Evolutionary conservation across 1,284 basidiomycete species (phyloP).

Genomic region (Puccinia novopanici): DNA sequence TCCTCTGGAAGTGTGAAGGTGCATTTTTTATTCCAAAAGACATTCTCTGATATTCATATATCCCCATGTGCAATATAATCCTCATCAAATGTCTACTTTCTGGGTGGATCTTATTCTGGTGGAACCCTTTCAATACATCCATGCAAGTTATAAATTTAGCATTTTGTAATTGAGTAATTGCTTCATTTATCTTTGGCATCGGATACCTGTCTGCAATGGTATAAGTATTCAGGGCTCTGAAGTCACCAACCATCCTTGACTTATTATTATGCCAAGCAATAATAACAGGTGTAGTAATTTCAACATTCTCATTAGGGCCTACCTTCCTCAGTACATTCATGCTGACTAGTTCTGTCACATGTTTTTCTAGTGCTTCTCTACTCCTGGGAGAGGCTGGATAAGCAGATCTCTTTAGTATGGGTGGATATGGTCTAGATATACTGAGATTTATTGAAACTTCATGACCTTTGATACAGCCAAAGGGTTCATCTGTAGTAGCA

Average conservation of each 20-base stretch:
- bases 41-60: no score
- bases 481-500: not conserved
- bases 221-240: slow-evolving; percentile 24
- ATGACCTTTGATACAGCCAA: slow-evolving; percentile 19
- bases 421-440: slow-evolving; percentile 14
- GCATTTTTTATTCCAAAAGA: no score
- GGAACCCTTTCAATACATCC: slow-evolving; percentile 37
- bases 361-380: slow-evolving; percentile 18
- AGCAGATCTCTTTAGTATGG: not conserved
- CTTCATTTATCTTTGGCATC: slow-evolving; percentile 22
- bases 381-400: slow-evolving; percentile 33
- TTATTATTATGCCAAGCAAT: no score
- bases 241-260: no score
- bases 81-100: not conserved
- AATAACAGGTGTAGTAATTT: slow-evolving; percentile 23
- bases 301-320: slow-evolving; percentile 31
- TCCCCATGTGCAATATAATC: slow-evolving; percentile 7
- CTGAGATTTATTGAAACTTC: not conserved
- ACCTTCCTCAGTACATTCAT: slow-evolving; percentile 20
- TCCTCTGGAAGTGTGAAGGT: no score
- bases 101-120: slow-evolving; percentile 2
- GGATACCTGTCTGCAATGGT: slow-evolving; percentile 4
- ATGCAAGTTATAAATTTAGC: slow-evolving; percentile 22
- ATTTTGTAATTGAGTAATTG: not conserved
- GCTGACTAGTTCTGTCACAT: not conserved